phyloP scores from a whole-genome alignment of 495 filamentous ascomycete genomes.

The Hypomontagnella monticulosa region DNA sequence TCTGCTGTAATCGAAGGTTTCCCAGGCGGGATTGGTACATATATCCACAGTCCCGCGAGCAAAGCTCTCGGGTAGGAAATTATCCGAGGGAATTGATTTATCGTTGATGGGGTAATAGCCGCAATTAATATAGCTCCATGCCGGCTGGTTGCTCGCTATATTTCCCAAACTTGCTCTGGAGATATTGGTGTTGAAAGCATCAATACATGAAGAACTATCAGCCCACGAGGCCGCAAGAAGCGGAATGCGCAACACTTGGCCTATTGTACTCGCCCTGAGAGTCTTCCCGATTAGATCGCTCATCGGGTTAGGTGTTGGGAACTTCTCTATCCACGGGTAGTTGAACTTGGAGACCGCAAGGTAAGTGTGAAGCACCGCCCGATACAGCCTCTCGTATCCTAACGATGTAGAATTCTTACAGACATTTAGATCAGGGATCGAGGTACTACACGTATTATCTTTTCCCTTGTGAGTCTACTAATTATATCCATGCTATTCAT shows the following conservation, averaged over 20 bases:
- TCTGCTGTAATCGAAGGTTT: conserved; percentile 20
- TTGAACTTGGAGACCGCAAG: conserved; percentile 30
- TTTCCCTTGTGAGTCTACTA: conserved; percentile 2
- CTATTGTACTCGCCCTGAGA: conserved; percentile 8
- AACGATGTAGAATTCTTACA: conserved; percentile 22
- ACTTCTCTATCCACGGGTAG: conserved; percentile 34
- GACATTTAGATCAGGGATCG: conserved; percentile 22
- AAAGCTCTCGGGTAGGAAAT: conserved; percentile 29
- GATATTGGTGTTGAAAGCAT: conserved; percentile 27
- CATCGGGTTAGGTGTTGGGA: conserved; percentile 26
- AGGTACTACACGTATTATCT: conserved; percentile 24
- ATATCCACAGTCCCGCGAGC: conserved; percentile 25
- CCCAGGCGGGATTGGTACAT: conserved; percentile 23
- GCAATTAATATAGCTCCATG: conserved; percentile 27
- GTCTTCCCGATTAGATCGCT: conserved; percentile 26
- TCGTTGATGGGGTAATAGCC: conserved; percentile 35
- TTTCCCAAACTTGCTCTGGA: conserved; percentile 18
- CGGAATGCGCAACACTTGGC: conserved; percentile 32
- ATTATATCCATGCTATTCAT: background rate
- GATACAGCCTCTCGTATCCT: conserved; percentile 29
- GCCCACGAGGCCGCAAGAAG: conserved; percentile 33
- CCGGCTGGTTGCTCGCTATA: conserved; percentile 13
- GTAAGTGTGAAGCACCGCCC: conserved; percentile 25
- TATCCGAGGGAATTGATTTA: conserved; percentile 26
- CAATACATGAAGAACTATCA: conserved; percentile 21